phyloP scores from a whole-genome alignment of 805 yeast genomes.

The Nakazawaea wickerhamii region DNA sequence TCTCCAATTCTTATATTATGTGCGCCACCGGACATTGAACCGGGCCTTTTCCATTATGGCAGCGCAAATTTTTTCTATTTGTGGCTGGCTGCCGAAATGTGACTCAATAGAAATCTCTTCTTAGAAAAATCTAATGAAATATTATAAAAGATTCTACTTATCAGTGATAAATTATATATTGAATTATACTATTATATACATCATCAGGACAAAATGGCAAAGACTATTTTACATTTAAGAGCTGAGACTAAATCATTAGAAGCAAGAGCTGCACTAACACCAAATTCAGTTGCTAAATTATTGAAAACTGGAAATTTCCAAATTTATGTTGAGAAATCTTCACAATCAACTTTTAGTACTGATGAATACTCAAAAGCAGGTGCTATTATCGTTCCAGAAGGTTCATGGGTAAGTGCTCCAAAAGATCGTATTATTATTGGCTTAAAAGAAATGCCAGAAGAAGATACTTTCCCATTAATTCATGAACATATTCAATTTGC shows the following conservation, averaged over 20 bases:
- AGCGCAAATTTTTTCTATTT: background rate
- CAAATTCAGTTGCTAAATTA: conserved; percentile 78
- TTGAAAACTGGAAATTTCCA: conserved; percentile 78
- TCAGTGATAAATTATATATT: background rate
- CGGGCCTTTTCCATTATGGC: background rate
- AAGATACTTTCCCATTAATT: conserved; percentile 79
- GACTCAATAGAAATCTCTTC: background rate
- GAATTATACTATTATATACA: background rate
- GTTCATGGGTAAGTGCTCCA: conserved; percentile 93
- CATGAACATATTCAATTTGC: conserved; percentile 99
- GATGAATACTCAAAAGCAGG: conserved; percentile 79
- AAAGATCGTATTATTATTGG: conserved; percentile 86
- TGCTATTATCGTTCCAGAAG: conserved; percentile 83
- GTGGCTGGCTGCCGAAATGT: background rate
- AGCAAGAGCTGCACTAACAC: conserved; percentile 96
- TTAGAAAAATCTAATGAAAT: background rate
- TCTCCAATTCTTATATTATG: background rate
- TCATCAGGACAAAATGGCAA: conserved; percentile 13
- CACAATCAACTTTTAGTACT: conserved; percentile 73
- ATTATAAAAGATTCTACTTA: background rate
- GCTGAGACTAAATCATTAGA: conserved; percentile 97
- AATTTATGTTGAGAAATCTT: conserved; percentile 81
- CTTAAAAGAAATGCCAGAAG: conserved; percentile 91
- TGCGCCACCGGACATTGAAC: conserved; percentile 2
- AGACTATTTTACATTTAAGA: conserved; percentile 77